Evolutionary conservation across 1,139 yeast genomes (phyloP).

Genomic region (Candida anutae): DNA sequence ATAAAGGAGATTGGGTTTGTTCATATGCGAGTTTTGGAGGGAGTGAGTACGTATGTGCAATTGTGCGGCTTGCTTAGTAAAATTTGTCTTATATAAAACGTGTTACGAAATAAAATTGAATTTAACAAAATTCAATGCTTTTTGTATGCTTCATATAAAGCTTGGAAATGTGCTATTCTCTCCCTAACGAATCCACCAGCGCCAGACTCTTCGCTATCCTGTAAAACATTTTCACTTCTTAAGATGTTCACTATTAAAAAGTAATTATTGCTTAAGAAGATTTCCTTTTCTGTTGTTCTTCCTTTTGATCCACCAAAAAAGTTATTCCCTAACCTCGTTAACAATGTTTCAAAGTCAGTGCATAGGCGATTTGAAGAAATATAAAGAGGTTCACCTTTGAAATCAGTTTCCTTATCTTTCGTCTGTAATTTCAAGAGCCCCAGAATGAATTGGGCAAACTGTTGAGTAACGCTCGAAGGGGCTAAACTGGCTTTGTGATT

Average conservation of each 20-base stretch:
- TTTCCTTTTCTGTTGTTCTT: constrained; percentile 47
- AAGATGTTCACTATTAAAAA: constrained; percentile 45
- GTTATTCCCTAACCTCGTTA: constrained; percentile 58
- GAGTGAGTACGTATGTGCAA: constrained; percentile 83
- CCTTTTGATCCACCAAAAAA: constrained; percentile 27
- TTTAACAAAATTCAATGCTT: too few relatives aligned
- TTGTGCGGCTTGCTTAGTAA: constrained; percentile 77
- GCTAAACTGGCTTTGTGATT: constrained; percentile 39
- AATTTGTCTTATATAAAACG: too few relatives aligned
- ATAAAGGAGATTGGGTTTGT: constrained; percentile 83
- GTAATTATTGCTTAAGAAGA: constrained; percentile 74
- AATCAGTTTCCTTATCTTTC: constrained; percentile 14
- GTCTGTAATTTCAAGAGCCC: constrained; percentile 54
- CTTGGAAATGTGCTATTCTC: constrained; percentile 54
- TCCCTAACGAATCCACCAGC: constrained; percentile 43
- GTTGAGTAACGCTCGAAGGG: constrained; percentile 58
- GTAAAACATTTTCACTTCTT: constrained; percentile 26
- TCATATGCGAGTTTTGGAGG: constrained; percentile 90
- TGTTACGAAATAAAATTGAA: too few relatives aligned
- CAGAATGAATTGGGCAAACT: constrained; percentile 67
- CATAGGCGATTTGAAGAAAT: constrained; percentile 62
- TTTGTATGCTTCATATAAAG: constrained; percentile 61
- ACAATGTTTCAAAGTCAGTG: constrained; percentile 68
- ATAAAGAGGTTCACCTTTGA: constrained; percentile 60
- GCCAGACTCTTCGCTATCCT: constrained; percentile 18